Conservation (phyloP, 2,329 filamentous ascomycete species). For the Aureobasidium zeae region DNA sequence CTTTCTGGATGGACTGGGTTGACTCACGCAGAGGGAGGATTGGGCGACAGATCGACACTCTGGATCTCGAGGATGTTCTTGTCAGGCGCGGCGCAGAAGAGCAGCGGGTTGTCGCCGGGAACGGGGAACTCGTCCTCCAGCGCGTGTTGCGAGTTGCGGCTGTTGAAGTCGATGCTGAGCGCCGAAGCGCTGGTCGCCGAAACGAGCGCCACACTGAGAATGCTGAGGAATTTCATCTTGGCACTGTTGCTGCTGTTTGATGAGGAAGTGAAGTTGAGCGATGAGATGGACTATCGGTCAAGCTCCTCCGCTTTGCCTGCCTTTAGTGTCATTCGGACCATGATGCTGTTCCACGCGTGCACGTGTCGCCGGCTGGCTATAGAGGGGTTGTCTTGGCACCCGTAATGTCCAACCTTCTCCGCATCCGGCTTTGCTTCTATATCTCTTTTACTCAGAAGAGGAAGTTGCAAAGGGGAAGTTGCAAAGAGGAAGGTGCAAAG, state of each 20-base stretch:
- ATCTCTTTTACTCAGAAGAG: too few species aligned
- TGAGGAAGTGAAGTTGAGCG: not conserved
- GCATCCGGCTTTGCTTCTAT: too few species aligned
- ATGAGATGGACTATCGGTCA: too few species aligned
- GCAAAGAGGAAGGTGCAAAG: too few species aligned
- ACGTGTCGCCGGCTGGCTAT: constrained; percentile 5
- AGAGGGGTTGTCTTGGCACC: not conserved
- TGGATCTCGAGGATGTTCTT: constrained; percentile 67
- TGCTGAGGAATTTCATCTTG: constrained; percentile 27
- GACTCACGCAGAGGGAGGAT: constrained; percentile 72
- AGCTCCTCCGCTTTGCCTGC: not conserved
- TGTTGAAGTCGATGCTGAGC: constrained; percentile 21
- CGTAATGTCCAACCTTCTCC: constrained; percentile 2
- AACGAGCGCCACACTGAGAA: constrained; percentile 24
- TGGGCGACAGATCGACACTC: constrained; percentile 70
- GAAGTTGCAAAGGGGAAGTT: too few species aligned
- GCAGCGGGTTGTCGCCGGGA: constrained; percentile 75
- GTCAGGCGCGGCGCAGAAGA: constrained; percentile 63
- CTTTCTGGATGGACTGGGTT: too few species aligned
- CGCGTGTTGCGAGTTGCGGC: constrained; percentile 19
- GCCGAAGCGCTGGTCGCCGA: constrained; percentile 25
- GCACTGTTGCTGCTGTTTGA: too few species aligned
- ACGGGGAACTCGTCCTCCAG: constrained; percentile 51
- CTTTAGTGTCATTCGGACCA: constrained; percentile 1
- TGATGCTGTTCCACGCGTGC: not conserved